A percentile compares a stretch with the other conserved stretches of the same genome.
Conservation (phyloP, 768 basidiomycete genomes). For the Trametes meyenii region DNA sequence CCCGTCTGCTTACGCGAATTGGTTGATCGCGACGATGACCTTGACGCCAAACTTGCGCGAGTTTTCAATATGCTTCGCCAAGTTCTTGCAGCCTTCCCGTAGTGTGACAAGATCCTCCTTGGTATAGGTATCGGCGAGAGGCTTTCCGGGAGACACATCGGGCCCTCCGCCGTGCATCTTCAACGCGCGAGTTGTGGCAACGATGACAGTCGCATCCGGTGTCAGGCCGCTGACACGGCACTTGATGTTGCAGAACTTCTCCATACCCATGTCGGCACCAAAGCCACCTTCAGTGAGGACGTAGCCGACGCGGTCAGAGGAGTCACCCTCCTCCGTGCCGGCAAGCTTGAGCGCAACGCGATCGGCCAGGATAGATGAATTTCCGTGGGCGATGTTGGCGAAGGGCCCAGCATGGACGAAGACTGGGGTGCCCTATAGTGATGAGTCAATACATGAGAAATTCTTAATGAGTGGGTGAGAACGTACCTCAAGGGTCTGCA, state of each 20-base stretch:
- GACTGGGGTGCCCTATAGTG: slow-evolving; percentile 84
- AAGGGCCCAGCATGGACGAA: slow-evolving; percentile 99
- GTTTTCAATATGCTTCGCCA: slow-evolving; percentile 92
- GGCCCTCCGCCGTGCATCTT: slow-evolving; percentile 99
- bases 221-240: slow-evolving; percentile 90
- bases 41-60: slow-evolving; percentile 95
- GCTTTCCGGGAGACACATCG: slow-evolving; percentile 94
- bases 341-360: slow-evolving; percentile 95
- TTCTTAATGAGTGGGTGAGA: too few species aligned
- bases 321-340: slow-evolving; percentile 90
- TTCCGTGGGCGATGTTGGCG: slow-evolving; percentile 98
- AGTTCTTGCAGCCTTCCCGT: slow-evolving; percentile 89
- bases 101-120: slow-evolving; percentile 90
- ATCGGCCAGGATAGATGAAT: slow-evolving; percentile 98
- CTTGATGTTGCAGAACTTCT: slow-evolving; percentile 99
- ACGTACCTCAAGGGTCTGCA: slow-evolving; percentile 90
- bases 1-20: slow-evolving; percentile 73
- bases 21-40: slow-evolving; percentile 94
- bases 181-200: slow-evolving; percentile 94
- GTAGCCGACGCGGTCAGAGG: slow-evolving; percentile 80
- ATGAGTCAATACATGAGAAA: not conserved
- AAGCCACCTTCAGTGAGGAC: slow-evolving; percentile 99
- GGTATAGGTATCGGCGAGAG: slow-evolving; percentile 91
- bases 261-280: slow-evolving; percentile 99
- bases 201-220: slow-evolving; percentile 93